Conservation (phyloP, 139 green algal species). For the Tetradesmus obliquus region DNA sequence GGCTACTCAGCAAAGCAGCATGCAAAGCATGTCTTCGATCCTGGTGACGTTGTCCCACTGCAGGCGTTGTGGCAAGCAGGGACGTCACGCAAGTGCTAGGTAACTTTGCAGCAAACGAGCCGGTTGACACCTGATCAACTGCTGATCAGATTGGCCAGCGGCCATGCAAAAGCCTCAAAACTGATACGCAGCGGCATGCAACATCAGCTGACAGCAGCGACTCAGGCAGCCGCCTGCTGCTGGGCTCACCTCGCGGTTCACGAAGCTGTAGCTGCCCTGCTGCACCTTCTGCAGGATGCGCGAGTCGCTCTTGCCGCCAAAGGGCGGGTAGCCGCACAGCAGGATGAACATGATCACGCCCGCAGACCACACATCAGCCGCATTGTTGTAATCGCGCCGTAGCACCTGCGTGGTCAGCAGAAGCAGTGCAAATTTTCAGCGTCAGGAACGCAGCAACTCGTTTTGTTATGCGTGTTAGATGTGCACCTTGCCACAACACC, state of each 20-base stretch:
- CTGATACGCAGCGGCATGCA: too few relatives aligned
- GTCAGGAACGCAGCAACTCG: neutral
- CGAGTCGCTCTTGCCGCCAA: conserved; percentile 70
- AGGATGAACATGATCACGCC: conserved; percentile 82
- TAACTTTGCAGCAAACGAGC: neutral
- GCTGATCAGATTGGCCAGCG: neutral
- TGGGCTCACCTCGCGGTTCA: conserved; percentile 34
- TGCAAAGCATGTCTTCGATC: conserved; percentile 45
- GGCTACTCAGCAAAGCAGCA: neutral
- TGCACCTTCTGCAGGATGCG: conserved; percentile 47
- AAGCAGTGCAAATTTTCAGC: neutral
- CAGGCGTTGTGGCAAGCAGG: neutral
- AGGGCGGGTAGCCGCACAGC: conserved; percentile 85
- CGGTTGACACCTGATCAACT: neutral
- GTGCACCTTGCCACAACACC: too few relatives aligned
- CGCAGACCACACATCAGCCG: conserved; percentile 74
- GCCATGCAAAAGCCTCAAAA: neutral
- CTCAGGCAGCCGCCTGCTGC: too few relatives aligned
- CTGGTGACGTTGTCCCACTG: conserved; percentile 69
- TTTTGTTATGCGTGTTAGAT: too few relatives aligned
- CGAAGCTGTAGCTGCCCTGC: conserved; percentile 59
- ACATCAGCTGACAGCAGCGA: too few relatives aligned
- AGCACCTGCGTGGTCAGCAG: conserved; percentile 55
- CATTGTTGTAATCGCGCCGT: conserved; percentile 38
- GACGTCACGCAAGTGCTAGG: neutral